A percentile compares a stretch with the other conserved stretches of the same genome.
phyloP scores from a whole-genome alignment of 495 filamentous ascomycete species.

The Penicillium ochrochloron region DNA sequence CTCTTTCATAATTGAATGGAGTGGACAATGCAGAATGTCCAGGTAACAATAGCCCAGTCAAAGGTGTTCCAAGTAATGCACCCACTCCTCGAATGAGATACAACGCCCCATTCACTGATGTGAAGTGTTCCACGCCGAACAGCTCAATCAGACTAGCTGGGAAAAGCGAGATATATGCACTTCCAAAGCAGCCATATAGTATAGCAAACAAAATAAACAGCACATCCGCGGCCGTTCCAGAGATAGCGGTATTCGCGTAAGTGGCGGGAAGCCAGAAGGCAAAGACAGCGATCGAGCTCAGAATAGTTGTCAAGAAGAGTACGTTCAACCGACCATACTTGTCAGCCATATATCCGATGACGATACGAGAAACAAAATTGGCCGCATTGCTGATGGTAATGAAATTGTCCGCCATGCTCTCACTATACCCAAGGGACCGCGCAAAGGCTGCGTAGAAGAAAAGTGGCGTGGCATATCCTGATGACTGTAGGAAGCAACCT shows the following conservation, averaged over 20 bases:
- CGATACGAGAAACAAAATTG: slow-evolving; percentile 56
- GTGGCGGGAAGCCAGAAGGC: slow-evolving; percentile 54
- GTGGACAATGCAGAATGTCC: slow-evolving; percentile 27
- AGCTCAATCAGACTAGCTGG: slow-evolving; percentile 57
- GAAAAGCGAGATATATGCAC: slow-evolving; percentile 48
- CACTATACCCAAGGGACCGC: slow-evolving; percentile 45
- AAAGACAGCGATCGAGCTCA: slow-evolving; percentile 50
- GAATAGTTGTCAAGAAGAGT: slow-evolving; percentile 51
- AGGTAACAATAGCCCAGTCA: slow-evolving; percentile 44
- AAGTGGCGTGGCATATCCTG: slow-evolving; percentile 48
- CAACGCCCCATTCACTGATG: slow-evolving; percentile 61
- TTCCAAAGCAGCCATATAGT: slow-evolving; percentile 54
- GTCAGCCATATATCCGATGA: slow-evolving; percentile 54
- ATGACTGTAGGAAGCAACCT: slow-evolving; percentile 48
- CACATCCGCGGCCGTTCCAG: slow-evolving; percentile 28
- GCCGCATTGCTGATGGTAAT: slow-evolving; percentile 60
- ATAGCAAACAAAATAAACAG: slow-evolving; percentile 59
- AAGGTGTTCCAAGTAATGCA: slow-evolving; percentile 57
- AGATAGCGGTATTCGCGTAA: slow-evolving; percentile 28
- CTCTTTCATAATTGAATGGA: slow-evolving; percentile 35
- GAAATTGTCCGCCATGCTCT: slow-evolving; percentile 46
- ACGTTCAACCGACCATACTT: slow-evolving; percentile 58
- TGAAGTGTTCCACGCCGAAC: slow-evolving; percentile 62
- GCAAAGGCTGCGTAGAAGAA: slow-evolving; percentile 52
- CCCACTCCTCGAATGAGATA: slow-evolving; percentile 60